Evolutionary conservation across 805 yeast genomes (phyloP).

Genomic region (Lipomyces lipofer): DNA sequence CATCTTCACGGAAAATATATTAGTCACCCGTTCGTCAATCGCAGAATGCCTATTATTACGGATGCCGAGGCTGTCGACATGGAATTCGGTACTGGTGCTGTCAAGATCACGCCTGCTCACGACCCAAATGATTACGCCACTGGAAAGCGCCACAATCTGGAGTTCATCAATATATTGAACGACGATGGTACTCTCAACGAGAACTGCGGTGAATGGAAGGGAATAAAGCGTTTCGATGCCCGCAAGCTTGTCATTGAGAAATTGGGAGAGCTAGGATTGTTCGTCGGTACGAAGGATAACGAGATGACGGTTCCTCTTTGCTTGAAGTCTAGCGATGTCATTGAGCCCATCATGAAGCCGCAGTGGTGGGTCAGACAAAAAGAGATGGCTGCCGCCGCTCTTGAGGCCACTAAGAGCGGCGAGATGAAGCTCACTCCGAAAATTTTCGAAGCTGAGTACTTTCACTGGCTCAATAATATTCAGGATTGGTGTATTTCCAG

Average conservation of each 20-base stretch:
- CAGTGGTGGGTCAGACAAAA: conserved; percentile 99
- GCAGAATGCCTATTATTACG: conserved; percentile 81
- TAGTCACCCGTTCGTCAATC: conserved; percentile 84
- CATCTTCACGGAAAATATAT: conserved; percentile 94
- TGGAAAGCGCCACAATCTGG: conserved; percentile 90
- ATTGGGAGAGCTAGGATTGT: conserved; percentile 72
- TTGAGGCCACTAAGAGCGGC: conserved; percentile 80
- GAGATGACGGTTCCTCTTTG: conserved; percentile 95
- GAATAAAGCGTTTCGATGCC: conserved; percentile 93
- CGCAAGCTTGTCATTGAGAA: conserved; percentile 79
- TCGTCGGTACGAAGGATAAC: conserved; percentile 83
- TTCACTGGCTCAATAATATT: conserved; percentile 91
- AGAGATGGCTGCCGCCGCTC: conserved; percentile 84
- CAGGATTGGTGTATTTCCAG: conserved; percentile 99
- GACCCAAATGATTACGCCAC: conserved; percentile 95
- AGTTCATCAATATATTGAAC: conserved; percentile 83
- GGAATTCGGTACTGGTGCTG: conserved; percentile 99
- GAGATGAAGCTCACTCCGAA: conserved; percentile 80
- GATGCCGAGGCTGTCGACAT: conserved; percentile 95
- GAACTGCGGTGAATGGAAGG: conserved; percentile 89
- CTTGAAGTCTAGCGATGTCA: conserved; percentile 94
- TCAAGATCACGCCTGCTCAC: conserved; percentile 97
- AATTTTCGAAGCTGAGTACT: conserved; percentile 87
- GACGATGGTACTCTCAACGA: conserved; percentile 91
- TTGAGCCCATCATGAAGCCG: conserved; percentile 95